These are phyloP conservation scores for Ceratobasidium papillatum DNA, from an alignment of 1,284 basidiomycete species.

Conservation along the genomic window DNA sequence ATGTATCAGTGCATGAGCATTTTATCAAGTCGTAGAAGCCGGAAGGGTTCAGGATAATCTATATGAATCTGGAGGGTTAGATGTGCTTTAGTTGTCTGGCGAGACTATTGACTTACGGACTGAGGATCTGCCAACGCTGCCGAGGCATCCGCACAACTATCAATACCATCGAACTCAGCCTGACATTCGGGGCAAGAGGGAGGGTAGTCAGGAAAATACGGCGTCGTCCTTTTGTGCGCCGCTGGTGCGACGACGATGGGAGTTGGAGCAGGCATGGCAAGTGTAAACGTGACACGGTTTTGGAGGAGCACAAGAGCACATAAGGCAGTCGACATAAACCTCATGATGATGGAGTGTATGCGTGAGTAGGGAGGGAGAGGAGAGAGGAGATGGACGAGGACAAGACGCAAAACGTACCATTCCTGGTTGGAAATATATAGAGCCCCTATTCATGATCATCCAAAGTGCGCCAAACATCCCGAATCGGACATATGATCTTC, in stretches of 20 bases:
- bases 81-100: background rate
- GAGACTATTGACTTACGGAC: slow-evolving; percentile 53
- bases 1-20: slow-evolving; percentile 73
- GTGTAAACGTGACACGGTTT: background rate
- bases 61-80: background rate
- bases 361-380: background rate
- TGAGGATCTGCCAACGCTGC: slow-evolving; percentile 67
- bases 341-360: background rate
- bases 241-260: background rate
- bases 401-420: background rate
- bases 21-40: slow-evolving; percentile 70
- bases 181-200: slow-evolving; percentile 65
- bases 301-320: background rate
- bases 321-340: background rate
- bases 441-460: slow-evolving; percentile 22
- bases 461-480: slow-evolving; percentile 1
- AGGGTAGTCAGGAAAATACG: slow-evolving; percentile 61
- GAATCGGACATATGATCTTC: background rate
- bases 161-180: slow-evolving; percentile 61
- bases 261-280: slow-evolving; percentile 10
- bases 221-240: slow-evolving; percentile 47
- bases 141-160: slow-evolving; percentile 64
- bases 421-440: slow-evolving; percentile 17
- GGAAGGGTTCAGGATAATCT: slow-evolving; percentile 71
- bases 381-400: background rate